These are phyloP conservation scores for Cryptococcus sp. DNA, from an alignment of 1,284 basidiomycete genomes.

Conservation along the genomic window DNA sequence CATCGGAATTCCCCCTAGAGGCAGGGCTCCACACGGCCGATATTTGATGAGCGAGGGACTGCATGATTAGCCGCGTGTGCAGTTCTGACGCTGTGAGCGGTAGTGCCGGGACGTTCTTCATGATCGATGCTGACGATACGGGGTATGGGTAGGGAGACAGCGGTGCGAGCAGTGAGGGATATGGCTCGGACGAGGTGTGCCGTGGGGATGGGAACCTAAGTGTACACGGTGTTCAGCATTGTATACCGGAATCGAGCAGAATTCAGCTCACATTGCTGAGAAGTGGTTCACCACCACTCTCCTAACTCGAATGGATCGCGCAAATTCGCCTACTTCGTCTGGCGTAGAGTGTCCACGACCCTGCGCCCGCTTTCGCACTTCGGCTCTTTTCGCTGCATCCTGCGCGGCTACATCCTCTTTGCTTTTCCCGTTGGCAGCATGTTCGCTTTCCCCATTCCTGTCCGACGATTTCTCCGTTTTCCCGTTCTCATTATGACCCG, in stretches of 20 bases:
- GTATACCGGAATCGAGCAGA: not conserved
- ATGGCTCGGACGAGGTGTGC: conserved; percentile 32
- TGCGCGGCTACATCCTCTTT: conserved; percentile 13
- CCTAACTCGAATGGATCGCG: conserved; percentile 65
- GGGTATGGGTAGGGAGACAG: conserved; percentile 48
- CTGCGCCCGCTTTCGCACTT: conserved; percentile 63
- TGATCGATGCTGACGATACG: conserved; percentile 9
- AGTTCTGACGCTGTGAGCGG: conserved; percentile 44
- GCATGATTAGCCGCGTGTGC: conserved; percentile 55
- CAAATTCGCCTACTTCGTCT: conserved; percentile 77
- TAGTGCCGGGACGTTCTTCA: conserved; percentile 16
- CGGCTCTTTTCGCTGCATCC: conserved; percentile 46
- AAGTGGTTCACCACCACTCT: conserved; percentile 80
- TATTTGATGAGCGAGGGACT: conserved; percentile 48
- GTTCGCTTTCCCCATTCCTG: conserved; percentile 47
- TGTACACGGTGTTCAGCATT: not conserved
- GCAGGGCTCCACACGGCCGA: conserved; percentile 44
- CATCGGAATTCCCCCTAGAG: not conserved
- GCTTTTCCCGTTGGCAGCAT: conserved; percentile 53
- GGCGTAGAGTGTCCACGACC: conserved; percentile 80
- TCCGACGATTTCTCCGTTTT: conserved; percentile 3
- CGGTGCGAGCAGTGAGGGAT: conserved; percentile 56
- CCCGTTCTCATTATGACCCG: conserved; percentile 23
- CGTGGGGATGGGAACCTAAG: conserved; percentile 37
- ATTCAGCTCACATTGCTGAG: conserved; percentile 63